A percentile compares a stretch with the other conserved stretches of the same genome.
Conservation (phyloP, 2,329 filamentous ascomycete species). For the Fusarium sp. region DNA sequence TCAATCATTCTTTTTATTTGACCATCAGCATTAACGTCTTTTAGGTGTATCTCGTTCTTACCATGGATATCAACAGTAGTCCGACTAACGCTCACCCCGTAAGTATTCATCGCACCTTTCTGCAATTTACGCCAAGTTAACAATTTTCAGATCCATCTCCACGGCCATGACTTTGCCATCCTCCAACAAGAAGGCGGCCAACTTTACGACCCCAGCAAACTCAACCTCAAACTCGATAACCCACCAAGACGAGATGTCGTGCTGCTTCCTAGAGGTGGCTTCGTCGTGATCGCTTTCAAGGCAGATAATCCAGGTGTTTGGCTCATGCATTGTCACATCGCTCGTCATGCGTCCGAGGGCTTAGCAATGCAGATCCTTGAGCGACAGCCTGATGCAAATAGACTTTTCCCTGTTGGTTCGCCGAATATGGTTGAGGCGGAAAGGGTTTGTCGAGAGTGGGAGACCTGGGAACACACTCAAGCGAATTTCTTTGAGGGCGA, state of each 20-base stretch:
- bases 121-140: rapidly evolving
- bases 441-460: slow-evolving; percentile 20
- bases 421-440: slow-evolving; percentile 25
- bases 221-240: slow-evolving; percentile 51
- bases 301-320: slow-evolving; percentile 62
- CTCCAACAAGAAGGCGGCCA: slow-evolving; percentile 34
- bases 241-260: slow-evolving; percentile 65
- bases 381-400: slow-evolving; percentile 28
- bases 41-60: slow-evolving; percentile 36
- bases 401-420: not conserved
- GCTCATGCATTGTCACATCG: slow-evolving; percentile 63
- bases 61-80: slow-evolving; percentile 18
- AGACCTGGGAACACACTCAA: slow-evolving; percentile 20
- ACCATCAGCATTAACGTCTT: not conserved
- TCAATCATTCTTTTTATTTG: rapidly evolving
- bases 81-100: slow-evolving; percentile 34
- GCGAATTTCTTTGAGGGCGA: slow-evolving; percentile 32
- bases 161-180: slow-evolving; percentile 43
- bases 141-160: slow-evolving; percentile 36
- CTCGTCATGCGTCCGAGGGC: slow-evolving; percentile 58
- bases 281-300: slow-evolving; percentile 62
- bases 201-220: slow-evolving; percentile 16
- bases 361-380: slow-evolving; percentile 43
- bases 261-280: slow-evolving; percentile 57
- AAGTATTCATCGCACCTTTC: not conserved